Evolutionary conservation across 2,329 filamentous ascomycete species (phyloP).

Genomic region (Endoconidiophora polonica): DNA sequence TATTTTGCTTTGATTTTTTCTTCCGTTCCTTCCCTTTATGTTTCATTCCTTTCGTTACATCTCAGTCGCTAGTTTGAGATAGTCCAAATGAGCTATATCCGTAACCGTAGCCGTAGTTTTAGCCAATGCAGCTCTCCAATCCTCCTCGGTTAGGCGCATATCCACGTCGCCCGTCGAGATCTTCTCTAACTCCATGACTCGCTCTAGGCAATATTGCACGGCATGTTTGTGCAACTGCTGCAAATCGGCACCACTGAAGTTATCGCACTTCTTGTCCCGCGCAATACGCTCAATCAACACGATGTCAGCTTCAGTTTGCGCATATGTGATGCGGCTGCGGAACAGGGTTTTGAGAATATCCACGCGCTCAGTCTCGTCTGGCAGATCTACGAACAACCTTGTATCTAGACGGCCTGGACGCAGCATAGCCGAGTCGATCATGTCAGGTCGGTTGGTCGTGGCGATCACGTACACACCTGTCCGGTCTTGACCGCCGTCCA

Average conservation of each 20-base stretch:
- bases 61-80: conserved; percentile 6
- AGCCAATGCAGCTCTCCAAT: conserved; percentile 36
- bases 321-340: conserved; percentile 25
- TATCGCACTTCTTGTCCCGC: conserved; percentile 46
- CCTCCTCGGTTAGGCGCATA: conserved; percentile 22
- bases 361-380: conserved; percentile 59
- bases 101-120: conserved; percentile 34
- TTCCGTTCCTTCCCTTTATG: no score
- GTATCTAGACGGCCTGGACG: conserved; percentile 79
- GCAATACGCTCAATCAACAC: conserved; percentile 48
- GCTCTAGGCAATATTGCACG: conserved; percentile 29
- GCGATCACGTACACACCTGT: conserved; percentile 86
- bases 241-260: conserved; percentile 59
- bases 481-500: conserved; percentile 69
- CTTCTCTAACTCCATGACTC: conserved; percentile 20
- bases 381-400: conserved; percentile 77
- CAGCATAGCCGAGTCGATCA: conserved; percentile 91
- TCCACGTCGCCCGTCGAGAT: conserved; percentile 18
- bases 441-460: conserved; percentile 87
- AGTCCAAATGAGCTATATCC: conserved; percentile 20
- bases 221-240: conserved; percentile 32
- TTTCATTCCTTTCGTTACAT: conserved; percentile 1
- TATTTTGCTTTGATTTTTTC: no score
- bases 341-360: conserved; percentile 66
- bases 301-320: conserved; percentile 29